Evolutionary conservation across 768 basidiomycete species (phyloP).

Genomic region (Terana coerulea): DNA sequence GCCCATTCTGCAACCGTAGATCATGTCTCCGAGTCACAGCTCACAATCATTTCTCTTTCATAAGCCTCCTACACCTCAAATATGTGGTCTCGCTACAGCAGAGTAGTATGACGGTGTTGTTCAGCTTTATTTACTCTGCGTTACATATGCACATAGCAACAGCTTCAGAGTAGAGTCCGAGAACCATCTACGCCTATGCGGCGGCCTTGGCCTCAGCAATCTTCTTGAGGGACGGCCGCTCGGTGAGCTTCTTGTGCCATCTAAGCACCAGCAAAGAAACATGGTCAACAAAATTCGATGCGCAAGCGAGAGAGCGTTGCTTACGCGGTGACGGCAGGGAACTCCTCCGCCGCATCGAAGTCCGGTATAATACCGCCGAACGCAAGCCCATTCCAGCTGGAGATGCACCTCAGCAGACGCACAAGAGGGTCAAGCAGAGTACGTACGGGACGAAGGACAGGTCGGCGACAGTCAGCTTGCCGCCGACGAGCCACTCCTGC

Average conservation of each 20-base stretch:
- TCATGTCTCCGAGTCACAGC: no score
- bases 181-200: no score
- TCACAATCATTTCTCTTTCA: no score
- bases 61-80: no score
- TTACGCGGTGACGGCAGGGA: constrained; percentile 10
- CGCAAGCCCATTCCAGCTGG: constrained; percentile 15
- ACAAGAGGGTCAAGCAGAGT: not conserved
- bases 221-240: not conserved
- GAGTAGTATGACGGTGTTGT: no score
- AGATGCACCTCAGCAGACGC: not conserved
- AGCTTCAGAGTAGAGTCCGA: no score
- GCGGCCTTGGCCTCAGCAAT: no score
- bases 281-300: not conserved
- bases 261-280: not conserved
- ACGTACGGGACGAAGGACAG: constrained; percentile 20
- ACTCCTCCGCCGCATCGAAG: constrained; percentile 18
- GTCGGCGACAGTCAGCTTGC: constrained; percentile 25
- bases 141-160: no score
- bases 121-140: no score
- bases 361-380: constrained; percentile 8
- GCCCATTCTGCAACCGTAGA: no score
- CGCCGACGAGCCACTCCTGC: constrained; percentile 26
- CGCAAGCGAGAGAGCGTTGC: not conserved
- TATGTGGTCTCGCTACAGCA: no score
- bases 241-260: not conserved